phyloP scores from a whole-genome alignment of 192 early-diverging fungal genomes.

The Coemansia sp. region DNA sequence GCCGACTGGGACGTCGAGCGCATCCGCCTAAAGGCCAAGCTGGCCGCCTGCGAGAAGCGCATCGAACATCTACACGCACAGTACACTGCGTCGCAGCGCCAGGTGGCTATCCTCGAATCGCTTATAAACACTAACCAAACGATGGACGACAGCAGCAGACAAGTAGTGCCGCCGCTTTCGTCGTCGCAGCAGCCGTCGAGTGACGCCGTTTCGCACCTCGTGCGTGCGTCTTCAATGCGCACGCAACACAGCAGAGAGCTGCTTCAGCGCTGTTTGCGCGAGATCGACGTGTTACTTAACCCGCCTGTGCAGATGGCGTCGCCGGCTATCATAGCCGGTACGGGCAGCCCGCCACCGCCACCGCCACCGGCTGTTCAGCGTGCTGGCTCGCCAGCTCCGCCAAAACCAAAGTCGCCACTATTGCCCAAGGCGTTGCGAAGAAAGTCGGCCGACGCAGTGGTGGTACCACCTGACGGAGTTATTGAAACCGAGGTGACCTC shows the following conservation, averaged over 20 bases:
- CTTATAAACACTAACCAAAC: slow-evolving; percentile 3
- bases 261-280: slow-evolving; percentile 25
- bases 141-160: background rate
- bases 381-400: background rate
- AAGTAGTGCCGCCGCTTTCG: no score
- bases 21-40: slow-evolving; percentile 35
- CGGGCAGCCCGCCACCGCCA: slow-evolving; percentile 3
- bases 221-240: slow-evolving; percentile 10
- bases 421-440: background rate
- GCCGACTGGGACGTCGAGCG: slow-evolving; percentile 47
- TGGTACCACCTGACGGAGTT: slow-evolving; percentile 7
- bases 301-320: background rate
- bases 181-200: background rate
- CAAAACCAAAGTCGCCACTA: background rate
- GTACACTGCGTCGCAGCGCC: slow-evolving; percentile 26
- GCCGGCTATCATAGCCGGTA: background rate
- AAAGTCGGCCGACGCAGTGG: background rate
- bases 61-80: slow-evolving; percentile 23
- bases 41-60: slow-evolving; percentile 42
- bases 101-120: slow-evolving; percentile 27
- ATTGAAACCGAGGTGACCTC: slow-evolving; percentile 22
- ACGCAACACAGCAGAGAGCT: slow-evolving; percentile 25
- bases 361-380: background rate
- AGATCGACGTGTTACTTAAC: slow-evolving; percentile 33
- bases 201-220: slow-evolving; percentile 15